phyloP scores from a whole-genome alignment of 768 basidiomycete genomes.

The Inosperma sp. region DNA sequence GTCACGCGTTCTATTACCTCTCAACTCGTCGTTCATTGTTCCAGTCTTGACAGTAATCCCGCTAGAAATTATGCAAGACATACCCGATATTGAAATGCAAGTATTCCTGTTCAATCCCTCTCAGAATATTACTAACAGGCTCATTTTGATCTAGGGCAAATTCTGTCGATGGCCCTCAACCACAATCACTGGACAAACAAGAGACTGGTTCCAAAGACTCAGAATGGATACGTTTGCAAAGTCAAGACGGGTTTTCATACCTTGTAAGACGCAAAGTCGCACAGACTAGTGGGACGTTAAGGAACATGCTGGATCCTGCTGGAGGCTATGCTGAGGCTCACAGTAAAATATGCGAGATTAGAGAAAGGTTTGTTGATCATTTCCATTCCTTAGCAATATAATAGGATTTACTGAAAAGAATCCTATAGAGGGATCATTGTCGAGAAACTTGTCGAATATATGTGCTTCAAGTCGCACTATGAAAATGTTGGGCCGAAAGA shows the following conservation, averaged over 20 bases:
- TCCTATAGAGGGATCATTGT: conserved; percentile 57
- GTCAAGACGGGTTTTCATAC: conserved; percentile 77
- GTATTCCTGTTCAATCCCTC: neutral
- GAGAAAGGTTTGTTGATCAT: conserved; percentile 64
- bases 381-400: neutral
- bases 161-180: too few relatives aligned
- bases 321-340: conserved; percentile 74
- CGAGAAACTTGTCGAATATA: conserved; percentile 87
- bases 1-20: neutral
- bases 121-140: too few relatives aligned
- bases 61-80: neutral
- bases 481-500: conserved; percentile 66
- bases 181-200: neutral
- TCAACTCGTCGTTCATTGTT: too few relatives aligned
- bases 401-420: neutral
- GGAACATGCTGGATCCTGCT: conserved; percentile 65
- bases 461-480: conserved; percentile 79
- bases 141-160: too few relatives aligned
- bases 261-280: conserved; percentile 74
- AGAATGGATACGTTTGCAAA: conserved; percentile 74
- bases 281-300: conserved; percentile 73
- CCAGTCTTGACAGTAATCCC: neutral
- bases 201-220: neutral
- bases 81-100: conserved; percentile 1
- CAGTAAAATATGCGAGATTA: conserved; percentile 62